These are phyloP conservation scores for Lagerstroemia speciosa DNA, from an alignment of 345 rosid genomes.

Conservation along the genomic window DNA sequence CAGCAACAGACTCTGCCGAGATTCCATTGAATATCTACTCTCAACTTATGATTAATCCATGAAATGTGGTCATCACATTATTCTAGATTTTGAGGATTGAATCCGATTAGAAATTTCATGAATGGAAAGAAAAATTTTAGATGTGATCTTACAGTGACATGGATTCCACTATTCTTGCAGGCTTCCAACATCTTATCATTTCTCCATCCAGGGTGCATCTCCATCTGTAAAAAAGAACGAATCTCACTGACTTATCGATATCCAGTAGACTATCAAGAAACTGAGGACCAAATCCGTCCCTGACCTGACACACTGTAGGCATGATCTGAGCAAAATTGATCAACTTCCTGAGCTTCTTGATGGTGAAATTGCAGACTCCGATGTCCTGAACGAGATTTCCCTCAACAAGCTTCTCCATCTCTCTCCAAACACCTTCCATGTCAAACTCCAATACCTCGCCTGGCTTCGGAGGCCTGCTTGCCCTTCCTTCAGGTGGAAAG, in stretches of 20 bases:
- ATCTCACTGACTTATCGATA: neutral
- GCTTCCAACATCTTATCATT: constrained; percentile 43
- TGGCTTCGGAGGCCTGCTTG: constrained; percentile 37
- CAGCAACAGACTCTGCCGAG: no score
- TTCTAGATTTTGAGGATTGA: no score
- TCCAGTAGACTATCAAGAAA: neutral
- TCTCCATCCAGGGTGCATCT: constrained; percentile 70
- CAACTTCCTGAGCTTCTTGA: constrained; percentile 37
- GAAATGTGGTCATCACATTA: no score
- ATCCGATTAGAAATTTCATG: neutral
- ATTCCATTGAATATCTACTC: no score
- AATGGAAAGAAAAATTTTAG: no score
- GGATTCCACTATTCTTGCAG: constrained; percentile 35
- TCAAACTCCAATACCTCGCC: constrained; percentile 38
- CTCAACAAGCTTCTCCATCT: constrained; percentile 45
- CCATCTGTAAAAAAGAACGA: constrained; percentile 24
- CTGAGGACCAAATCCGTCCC: neutral
- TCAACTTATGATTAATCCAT: no score
- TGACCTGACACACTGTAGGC: constrained; percentile 46
- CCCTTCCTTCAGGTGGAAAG: constrained; percentile 40
- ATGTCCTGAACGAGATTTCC: constrained; percentile 37
- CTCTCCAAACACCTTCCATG: constrained; percentile 59
- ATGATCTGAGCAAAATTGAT: constrained; percentile 23
- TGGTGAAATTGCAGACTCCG: constrained; percentile 42
- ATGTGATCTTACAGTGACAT: constrained; percentile 34